These are phyloP conservation scores for Brasenia schreberi DNA, from an alignment of 164 flowering plant genomes.

Conservation along the genomic window DNA sequence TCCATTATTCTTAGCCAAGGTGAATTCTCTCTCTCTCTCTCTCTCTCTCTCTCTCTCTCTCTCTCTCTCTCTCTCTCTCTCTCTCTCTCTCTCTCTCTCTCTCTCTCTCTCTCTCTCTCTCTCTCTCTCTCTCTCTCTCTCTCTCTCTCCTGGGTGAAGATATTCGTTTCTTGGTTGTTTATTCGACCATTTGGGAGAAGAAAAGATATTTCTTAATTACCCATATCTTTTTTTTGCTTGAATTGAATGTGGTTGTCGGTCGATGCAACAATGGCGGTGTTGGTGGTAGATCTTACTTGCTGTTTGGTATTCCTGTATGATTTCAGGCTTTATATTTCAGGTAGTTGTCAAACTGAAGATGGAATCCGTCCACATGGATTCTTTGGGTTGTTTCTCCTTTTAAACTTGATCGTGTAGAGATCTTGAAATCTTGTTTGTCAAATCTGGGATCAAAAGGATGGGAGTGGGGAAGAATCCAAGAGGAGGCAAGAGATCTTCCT, in stretches of 20 bases:
- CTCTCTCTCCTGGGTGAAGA: not conserved
- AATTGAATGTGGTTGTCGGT: not conserved
- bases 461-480: slow-evolving; percentile 28
- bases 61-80: not conserved
- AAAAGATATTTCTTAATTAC: not conserved
- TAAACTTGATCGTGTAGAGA: not conserved
- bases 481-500: slow-evolving; percentile 20
- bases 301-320: not conserved
- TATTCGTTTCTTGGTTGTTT: not conserved
- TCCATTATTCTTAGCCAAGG: not conserved
- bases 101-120: not conserved
- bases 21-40: not conserved
- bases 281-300: not conserved
- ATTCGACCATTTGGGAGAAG: not conserved
- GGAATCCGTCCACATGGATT: not conserved
- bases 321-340: too few relatives aligned
- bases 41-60: too few relatives aligned
- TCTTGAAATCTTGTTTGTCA: not conserved
- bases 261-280: not conserved
- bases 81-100: not conserved
- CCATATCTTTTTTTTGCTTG: not conserved
- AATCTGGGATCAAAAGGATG: slow-evolving; percentile 12
- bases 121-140: not conserved
- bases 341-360: not conserved
- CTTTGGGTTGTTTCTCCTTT: not conserved